Evolutionary conservation across 2,329 filamentous ascomycete genomes (phyloP), one percentile per base, ranked within the genome.

Genomic region (Mycosphaerelloides madeirae): DNA sequence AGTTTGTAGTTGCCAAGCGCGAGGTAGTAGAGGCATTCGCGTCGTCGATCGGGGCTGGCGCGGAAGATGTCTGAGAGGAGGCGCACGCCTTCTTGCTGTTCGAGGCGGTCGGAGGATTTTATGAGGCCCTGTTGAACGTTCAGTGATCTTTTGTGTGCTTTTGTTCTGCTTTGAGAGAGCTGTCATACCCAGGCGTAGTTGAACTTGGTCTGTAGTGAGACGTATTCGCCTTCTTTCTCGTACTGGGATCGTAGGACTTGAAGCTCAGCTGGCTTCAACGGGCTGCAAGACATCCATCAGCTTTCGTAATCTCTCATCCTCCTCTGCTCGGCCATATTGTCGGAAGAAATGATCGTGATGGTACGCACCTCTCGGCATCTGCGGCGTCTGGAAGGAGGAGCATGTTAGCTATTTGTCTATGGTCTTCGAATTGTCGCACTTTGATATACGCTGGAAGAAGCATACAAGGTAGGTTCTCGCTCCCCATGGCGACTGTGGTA

Each of bases 21-120:
- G 42, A 98, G 83, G 71, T 98, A 98, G 76, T 96, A 98, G 50
- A 98, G 85, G 65, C 93, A 98, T 77, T 98, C 93, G 62, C 93
- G 84, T 63, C 93, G 84, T 59, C 93, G 87, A 69, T 97, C 93
- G 55, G 88, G 89, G 29, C 88, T 85, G 47, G 84, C 83, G 65
- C 91, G 88, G 77, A 97, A 98, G 71, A 98, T 98, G 58, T 48
- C 49, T 19, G 54, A 56, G 32, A 55, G 50, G 18, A 55, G 43
- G n/a, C 53, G 53, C 2, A 55, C 53, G 41, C 51, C 53, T 50
- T 55, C 48, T 39, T 55, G 48, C 50, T 52, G 53, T 61, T 98
- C 90, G 65, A 76, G 68, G 55, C 93, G 87, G 41, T 76, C 71
- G 65, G 81, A 83, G 50, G 91, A 96, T 75, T 97, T 98, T 61